phyloP scores from a whole-genome alignment of 2,329 filamentous ascomycete species.

The Phialophora verrucosa region DNA sequence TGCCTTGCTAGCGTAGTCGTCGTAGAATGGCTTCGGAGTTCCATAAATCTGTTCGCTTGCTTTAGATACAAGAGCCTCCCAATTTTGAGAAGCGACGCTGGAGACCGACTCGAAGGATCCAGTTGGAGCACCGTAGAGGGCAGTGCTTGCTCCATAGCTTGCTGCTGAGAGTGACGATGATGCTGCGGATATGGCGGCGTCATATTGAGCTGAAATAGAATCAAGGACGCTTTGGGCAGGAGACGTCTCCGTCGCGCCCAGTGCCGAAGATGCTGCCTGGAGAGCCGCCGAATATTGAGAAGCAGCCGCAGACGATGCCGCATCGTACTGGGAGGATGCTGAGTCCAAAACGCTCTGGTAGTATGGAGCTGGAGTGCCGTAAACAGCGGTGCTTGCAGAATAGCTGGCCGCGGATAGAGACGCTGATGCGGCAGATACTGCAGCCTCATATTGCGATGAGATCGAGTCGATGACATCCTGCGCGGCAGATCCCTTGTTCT shows the following conservation, averaged over 20 bases:
- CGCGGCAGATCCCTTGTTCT: slow-evolving; percentile 44
- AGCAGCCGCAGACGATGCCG: slow-evolving; percentile 48
- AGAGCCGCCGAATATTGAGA: slow-evolving; percentile 49
- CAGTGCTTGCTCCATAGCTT: slow-evolving; percentile 50
- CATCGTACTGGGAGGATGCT: slow-evolving; percentile 47
- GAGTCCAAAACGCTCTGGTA: slow-evolving; percentile 46
- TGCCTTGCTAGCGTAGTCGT: slow-evolving; percentile 30
- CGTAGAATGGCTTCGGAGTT: slow-evolving; percentile 58
- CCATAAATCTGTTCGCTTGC: slow-evolving; percentile 75
- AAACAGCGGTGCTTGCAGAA: slow-evolving; percentile 48
- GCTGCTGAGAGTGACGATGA: slow-evolving; percentile 49
- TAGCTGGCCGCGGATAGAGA: slow-evolving; percentile 48
- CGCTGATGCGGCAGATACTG: slow-evolving; percentile 53
- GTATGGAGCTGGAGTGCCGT: slow-evolving; percentile 43
- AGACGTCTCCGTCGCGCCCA: slow-evolving; percentile 45
- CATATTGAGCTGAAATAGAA: slow-evolving; percentile 54
- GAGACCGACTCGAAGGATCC: slow-evolving; percentile 55
- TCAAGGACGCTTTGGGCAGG: slow-evolving; percentile 50
- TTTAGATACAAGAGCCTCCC: slow-evolving; percentile 67
- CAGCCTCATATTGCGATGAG: slow-evolving; percentile 53
- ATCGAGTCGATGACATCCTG: slow-evolving; percentile 51
- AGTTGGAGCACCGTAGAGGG: slow-evolving; percentile 53
- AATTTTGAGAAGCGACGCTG: slow-evolving; percentile 65
- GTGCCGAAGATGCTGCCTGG: slow-evolving; percentile 49
- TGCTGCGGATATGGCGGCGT: slow-evolving; percentile 51